These are phyloP conservation scores for Septoria petroselini DNA, from an alignment of 2,329 filamentous ascomycete genomes.

Conservation along the genomic window DNA sequence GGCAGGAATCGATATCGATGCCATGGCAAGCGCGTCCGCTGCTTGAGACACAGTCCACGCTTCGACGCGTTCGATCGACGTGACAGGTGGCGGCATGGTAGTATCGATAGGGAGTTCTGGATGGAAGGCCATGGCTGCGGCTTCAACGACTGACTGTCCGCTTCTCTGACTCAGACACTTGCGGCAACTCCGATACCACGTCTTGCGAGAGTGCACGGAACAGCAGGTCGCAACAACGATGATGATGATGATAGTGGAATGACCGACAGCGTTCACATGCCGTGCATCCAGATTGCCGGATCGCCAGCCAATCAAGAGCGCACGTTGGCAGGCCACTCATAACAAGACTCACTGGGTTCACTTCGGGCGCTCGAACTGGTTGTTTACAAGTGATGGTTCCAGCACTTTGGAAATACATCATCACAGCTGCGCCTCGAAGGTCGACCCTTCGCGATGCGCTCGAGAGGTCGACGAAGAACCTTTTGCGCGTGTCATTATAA, in stretches of 20 bases:
- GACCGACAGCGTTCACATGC: slow-evolving; percentile 11
- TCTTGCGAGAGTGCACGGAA: background rate
- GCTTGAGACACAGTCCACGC: slow-evolving; percentile 49
- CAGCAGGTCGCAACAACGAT: background rate
- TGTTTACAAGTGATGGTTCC: too few relatives aligned
- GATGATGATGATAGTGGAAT: background rate
- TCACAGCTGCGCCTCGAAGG: too few relatives aligned
- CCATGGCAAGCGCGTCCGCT: slow-evolving; percentile 43
- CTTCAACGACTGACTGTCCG: background rate
- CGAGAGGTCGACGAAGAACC: too few relatives aligned
- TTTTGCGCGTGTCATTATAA: too few relatives aligned
- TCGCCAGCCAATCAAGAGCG: slow-evolving; percentile 4
- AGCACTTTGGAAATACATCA: background rate
- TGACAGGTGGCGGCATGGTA: slow-evolving; percentile 17
- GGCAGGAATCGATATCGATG: slow-evolving; percentile 40
- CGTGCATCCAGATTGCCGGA: slow-evolving; percentile 5
- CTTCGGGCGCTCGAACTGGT: too few relatives aligned
- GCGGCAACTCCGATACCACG: too few relatives aligned
- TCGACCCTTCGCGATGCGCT: too few relatives aligned
- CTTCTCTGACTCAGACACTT: too few relatives aligned
- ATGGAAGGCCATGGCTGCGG: slow-evolving; percentile 23
- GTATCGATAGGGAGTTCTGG: slow-evolving; percentile 15
- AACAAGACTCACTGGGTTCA: too few relatives aligned
- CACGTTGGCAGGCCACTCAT: background rate
- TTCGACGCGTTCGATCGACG: slow-evolving; percentile 39